Conservation (phyloP, 306 rosid genomes). For the Pterocarpus santalinus region DNA sequence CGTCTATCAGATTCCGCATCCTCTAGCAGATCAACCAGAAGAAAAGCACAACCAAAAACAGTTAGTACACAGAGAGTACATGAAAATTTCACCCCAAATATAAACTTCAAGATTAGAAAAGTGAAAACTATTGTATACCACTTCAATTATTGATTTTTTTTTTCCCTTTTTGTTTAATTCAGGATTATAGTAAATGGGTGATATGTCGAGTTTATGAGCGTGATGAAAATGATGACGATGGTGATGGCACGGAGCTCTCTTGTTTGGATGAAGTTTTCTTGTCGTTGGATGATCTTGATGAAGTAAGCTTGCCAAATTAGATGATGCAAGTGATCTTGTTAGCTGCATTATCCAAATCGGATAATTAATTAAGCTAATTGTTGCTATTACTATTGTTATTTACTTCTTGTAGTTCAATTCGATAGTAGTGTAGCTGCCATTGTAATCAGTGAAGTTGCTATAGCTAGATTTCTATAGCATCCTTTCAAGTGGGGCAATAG, state of each 20-base stretch:
- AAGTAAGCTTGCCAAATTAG: conserved; percentile 87
- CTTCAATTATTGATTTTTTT: neutral
- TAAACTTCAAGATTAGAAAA: neutral
- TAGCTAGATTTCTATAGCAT: conserved; percentile 42
- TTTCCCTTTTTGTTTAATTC: neutral
- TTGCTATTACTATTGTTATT: conserved; percentile 20
- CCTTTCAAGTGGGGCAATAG: conserved; percentile 63
- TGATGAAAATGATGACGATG: conserved; percentile 49
- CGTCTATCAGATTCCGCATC: conserved; percentile 65
- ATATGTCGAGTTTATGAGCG: conserved; percentile 81
- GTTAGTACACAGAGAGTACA: conserved; percentile 44
- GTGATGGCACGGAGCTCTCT: conserved; percentile 79
- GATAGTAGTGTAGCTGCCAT: conserved; percentile 40
- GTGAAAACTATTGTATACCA: neutral
- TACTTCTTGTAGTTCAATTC: conserved; percentile 37
- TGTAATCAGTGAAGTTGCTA: conserved; percentile 53
- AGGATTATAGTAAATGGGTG: conserved; percentile 85
- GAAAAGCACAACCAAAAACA: conserved; percentile 66
- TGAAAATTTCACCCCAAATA: conserved; percentile 11
- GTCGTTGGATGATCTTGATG: conserved; percentile 94
- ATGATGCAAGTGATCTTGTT: conserved; percentile 43
- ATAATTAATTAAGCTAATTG: conserved; percentile 46
- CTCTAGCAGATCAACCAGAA: conserved; percentile 63
- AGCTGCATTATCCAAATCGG: conserved; percentile 55
- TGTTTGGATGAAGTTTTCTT: conserved; percentile 97